phyloP scores from a whole-genome alignment of 1,139 yeast species.

The Magnusiomyces suaveolens region DNA sequence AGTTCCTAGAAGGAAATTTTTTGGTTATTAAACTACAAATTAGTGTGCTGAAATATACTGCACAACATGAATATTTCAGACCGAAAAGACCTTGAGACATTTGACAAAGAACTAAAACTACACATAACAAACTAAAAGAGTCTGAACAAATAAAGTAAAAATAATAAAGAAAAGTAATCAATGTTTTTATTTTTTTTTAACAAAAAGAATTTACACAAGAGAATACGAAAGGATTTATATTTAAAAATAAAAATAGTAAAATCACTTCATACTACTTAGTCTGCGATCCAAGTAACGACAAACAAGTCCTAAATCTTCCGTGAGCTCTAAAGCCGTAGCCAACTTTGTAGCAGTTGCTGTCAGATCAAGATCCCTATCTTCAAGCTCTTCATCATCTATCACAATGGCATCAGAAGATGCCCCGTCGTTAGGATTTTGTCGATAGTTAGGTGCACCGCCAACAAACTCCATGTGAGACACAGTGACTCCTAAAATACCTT shows the following conservation, averaged over 20 bases:
- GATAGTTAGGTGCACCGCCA: neutral
- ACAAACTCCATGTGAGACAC: constrained; percentile 1
- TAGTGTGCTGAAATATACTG: neutral
- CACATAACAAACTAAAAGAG: too few relatives aligned
- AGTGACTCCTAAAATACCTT: constrained; percentile 5
- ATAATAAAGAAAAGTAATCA: too few relatives aligned
- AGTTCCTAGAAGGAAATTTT: too few relatives aligned
- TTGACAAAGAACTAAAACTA: too few relatives aligned
- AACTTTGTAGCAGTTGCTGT: constrained; percentile 6
- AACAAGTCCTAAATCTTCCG: constrained; percentile 14
- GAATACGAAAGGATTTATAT: too few relatives aligned
- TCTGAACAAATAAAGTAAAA: too few relatives aligned
- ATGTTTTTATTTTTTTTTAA: too few relatives aligned
- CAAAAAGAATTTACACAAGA: too few relatives aligned
- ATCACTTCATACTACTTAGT: neutral
- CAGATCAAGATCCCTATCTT: neutral
- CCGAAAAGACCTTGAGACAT: too few relatives aligned
- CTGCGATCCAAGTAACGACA: constrained; percentile 6
- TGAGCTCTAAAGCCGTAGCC: constrained; percentile 7
- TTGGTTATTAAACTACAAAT: too few relatives aligned
- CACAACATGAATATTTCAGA: neutral
- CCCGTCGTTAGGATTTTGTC: neutral
- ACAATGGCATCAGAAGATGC: neutral
- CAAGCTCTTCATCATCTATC: neutral
- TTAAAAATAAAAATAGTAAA: too few relatives aligned